phyloP scores from a whole-genome alignment of 257 asterid species.

The Mentha longifolia region DNA sequence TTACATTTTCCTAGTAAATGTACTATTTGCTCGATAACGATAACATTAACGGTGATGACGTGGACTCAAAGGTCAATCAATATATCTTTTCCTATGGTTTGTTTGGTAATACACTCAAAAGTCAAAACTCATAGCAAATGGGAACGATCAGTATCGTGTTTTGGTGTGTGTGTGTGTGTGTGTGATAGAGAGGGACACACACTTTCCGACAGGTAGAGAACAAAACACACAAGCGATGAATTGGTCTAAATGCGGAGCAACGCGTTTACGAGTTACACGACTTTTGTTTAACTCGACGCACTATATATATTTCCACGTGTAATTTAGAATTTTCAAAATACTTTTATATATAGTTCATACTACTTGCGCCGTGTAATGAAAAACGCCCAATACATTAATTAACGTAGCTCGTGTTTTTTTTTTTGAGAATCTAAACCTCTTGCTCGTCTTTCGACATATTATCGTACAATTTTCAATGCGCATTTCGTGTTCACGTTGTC shows the following conservation, averaged over 20 bases:
- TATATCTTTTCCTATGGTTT: background rate
- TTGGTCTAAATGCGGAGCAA: background rate
- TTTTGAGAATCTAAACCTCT: background rate
- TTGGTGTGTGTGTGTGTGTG: background rate
- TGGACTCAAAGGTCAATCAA: background rate
- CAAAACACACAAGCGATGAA: background rate
- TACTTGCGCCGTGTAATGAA: background rate
- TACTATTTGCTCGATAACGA: background rate
- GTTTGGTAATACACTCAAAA: background rate
- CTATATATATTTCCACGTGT: background rate
- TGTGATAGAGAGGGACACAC: background rate
- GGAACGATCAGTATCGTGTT: no score
- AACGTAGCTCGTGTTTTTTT: background rate
- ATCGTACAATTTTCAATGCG: no score
- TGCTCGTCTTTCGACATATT: background rate
- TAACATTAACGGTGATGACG: slow-evolving; percentile 23
- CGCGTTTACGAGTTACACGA: slow-evolving; percentile 14
- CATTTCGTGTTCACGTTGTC: no score
- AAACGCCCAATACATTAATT: background rate
- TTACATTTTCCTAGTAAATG: background rate
- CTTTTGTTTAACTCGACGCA: background rate
- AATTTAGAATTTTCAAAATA: slow-evolving; percentile 11
- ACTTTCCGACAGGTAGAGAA: no score
- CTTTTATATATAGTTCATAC: background rate
- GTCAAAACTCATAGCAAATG: no score